phyloP scores from a whole-genome alignment of 306 rosid species.

The Mucuna pruriens region DNA sequence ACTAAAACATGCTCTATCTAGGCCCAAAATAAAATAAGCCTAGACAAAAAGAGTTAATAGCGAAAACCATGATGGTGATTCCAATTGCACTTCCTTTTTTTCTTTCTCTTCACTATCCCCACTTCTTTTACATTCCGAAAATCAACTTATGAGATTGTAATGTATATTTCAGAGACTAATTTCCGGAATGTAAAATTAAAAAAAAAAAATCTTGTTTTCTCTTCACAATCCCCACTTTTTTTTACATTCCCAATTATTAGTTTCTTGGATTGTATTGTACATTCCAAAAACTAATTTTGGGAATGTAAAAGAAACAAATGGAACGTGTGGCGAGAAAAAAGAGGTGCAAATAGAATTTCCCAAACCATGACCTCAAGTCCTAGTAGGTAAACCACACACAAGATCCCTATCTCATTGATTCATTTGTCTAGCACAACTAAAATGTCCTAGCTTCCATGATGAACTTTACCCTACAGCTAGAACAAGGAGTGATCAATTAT shows the following conservation, averaged over 20 bases:
- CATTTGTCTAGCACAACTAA: constrained; percentile 29
- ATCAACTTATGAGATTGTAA: background rate
- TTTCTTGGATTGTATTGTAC: background rate
- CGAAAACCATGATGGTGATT: background rate
- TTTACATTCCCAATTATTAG: too few relatives aligned
- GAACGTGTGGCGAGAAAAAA: background rate
- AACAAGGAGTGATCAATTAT: background rate
- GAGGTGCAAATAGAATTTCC: background rate
- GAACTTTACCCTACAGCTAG: constrained; percentile 2
- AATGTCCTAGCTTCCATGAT: background rate
- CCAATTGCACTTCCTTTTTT: background rate
- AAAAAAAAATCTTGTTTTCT: too few relatives aligned
- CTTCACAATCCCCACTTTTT: too few relatives aligned
- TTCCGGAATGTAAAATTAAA: too few relatives aligned
- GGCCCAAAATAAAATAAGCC: constrained; percentile 39
- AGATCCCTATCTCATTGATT: constrained; percentile 23
- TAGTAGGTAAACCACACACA: constrained; percentile 25
- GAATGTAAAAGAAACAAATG: background rate
- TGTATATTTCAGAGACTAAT: background rate
- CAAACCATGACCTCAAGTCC: constrained; percentile 30
- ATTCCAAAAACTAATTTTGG: background rate
- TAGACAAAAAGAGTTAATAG: constrained; percentile 29
- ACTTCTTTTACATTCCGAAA: background rate
- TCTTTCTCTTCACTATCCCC: background rate
- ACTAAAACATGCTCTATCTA: constrained; percentile 37